Evolutionary conservation across 345 rosid species (phyloP).

Genomic region (Gossypium arboreum): DNA sequence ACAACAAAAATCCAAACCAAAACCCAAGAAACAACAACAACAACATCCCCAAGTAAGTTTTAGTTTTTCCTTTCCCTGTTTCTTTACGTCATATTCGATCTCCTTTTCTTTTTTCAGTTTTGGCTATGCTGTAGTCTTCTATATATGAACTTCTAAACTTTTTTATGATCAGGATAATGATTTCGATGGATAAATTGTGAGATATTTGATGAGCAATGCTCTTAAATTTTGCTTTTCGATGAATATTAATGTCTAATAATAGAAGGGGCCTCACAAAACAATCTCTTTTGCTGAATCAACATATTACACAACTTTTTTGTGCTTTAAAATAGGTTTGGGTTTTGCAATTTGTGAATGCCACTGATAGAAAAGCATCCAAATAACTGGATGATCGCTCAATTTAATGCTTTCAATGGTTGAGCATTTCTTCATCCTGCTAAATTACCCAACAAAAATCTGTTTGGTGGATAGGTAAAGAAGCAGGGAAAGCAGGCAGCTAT

Average conservation of each 20-base stretch:
- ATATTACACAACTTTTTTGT: too few relatives aligned
- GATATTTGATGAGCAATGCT: not conserved
- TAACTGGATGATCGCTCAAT: not conserved
- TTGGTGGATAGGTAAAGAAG: slow-evolving; percentile 50
- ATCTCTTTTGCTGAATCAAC: not conserved
- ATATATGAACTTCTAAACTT: not conserved
- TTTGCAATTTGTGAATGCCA: not conserved
- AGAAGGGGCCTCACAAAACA: not conserved
- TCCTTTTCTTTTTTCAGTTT: not conserved
- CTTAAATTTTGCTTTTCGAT: not conserved
- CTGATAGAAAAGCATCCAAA: not conserved
- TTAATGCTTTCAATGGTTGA: not conserved
- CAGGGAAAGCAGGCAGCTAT: slow-evolving; percentile 65
- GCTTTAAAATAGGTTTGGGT: not conserved
- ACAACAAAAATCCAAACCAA: slow-evolving; percentile 49
- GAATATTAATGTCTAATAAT: not conserved
- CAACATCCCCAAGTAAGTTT: slow-evolving; percentile 41
- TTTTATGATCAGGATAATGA: not conserved
- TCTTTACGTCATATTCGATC: not conserved
- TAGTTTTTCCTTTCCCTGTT: not conserved
- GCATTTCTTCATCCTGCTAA: slow-evolving; percentile 5
- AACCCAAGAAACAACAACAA: slow-evolving; percentile 40
- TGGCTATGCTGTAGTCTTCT: not conserved
- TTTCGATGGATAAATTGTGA: not conserved
- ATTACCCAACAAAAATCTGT: not conserved